A percentile compares a stretch with the other conserved stretches of the same genome.
Evolutionary conservation across 257 asterid species (phyloP).

Genomic region (Cynanchum wilfordii): DNA sequence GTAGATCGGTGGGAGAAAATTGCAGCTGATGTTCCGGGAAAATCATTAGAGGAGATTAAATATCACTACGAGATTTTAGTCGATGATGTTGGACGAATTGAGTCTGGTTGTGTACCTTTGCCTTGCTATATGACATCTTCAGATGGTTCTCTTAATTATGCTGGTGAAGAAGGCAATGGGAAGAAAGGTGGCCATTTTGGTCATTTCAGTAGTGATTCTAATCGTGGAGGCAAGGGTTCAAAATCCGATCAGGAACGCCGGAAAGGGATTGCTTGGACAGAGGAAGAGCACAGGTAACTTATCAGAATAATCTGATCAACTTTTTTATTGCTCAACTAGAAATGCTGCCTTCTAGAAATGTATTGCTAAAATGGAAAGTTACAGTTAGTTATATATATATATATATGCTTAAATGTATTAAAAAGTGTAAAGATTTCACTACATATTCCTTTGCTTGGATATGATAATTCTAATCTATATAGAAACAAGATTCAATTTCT

Average conservation of each 20-base stretch:
- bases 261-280: slow-evolving; percentile 96
- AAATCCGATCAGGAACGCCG: slow-evolving; percentile 82
- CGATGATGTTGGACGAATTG: slow-evolving; percentile 68
- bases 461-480: not conserved
- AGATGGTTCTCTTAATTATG: slow-evolving; percentile 46
- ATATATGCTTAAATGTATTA: not conserved
- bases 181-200: slow-evolving; percentile 45
- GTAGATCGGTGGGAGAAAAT: slow-evolving; percentile 77
- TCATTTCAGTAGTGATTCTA: slow-evolving; percentile 36
- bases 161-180: slow-evolving; percentile 48
- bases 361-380: not conserved
- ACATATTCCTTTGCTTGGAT: not conserved
- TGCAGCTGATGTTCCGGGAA: slow-evolving; percentile 70
- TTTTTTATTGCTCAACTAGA: too few species aligned
- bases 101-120: slow-evolving; percentile 60
- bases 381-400: not conserved
- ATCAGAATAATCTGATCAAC: slow-evolving; percentile 2
- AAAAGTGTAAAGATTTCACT: not conserved
- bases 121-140: slow-evolving; percentile 57
- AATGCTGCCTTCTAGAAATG: too few species aligned
- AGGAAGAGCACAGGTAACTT: slow-evolving; percentile 88
- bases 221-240: slow-evolving; percentile 54
- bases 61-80: slow-evolving; percentile 68
- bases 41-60: slow-evolving; percentile 61
- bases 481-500: not conserved